Evolutionary conservation across 2,329 filamentous ascomycete genomes (phyloP).

Genomic region (Incumbomyces delicatus): DNA sequence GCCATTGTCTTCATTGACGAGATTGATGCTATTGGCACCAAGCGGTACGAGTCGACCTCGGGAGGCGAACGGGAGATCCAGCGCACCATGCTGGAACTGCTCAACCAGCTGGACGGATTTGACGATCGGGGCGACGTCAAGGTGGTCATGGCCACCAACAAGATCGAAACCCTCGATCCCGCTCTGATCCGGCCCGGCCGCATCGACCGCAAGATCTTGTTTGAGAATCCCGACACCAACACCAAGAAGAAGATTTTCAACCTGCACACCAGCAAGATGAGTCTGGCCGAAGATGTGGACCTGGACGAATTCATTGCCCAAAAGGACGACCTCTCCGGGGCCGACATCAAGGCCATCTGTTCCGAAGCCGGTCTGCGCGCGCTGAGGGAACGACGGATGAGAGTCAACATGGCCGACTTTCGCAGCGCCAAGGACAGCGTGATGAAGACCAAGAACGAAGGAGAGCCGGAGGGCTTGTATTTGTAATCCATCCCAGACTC

Average conservation of each 20-base stretch:
- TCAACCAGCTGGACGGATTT: conserved; percentile 97
- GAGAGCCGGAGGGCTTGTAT: conserved; percentile 95
- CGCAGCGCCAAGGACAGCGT: conserved; percentile 84
- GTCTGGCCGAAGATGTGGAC: conserved; percentile 88
- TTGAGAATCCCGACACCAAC: conserved; percentile 70
- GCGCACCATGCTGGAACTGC: conserved; percentile 93
- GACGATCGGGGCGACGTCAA: conserved; percentile 98
- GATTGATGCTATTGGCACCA: conserved; percentile 97
- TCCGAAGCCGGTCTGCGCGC: conserved; percentile 94
- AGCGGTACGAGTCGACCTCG: conserved; percentile 95
- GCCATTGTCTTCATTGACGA: conserved; percentile 99
- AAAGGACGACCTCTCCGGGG: conserved; percentile 94
- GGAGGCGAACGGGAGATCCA: conserved; percentile 96
- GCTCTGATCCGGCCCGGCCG: conserved; percentile 92
- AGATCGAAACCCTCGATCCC: conserved; percentile 95
- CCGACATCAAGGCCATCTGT: conserved; percentile 98
- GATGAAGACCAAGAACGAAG: conserved; percentile 96
- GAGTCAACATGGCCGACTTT: conserved; percentile 98
- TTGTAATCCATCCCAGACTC: conserved; percentile 59
- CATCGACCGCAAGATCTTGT: conserved; percentile 94
- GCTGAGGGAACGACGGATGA: conserved; percentile 87
- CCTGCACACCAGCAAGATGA: conserved; percentile 98
- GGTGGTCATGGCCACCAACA: conserved; percentile 99
- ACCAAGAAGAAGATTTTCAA: conserved; percentile 98
- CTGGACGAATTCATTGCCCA: conserved; percentile 97